Conservation (phyloP, 345 rosid genomes). For the Ceriops tagal region DNA sequence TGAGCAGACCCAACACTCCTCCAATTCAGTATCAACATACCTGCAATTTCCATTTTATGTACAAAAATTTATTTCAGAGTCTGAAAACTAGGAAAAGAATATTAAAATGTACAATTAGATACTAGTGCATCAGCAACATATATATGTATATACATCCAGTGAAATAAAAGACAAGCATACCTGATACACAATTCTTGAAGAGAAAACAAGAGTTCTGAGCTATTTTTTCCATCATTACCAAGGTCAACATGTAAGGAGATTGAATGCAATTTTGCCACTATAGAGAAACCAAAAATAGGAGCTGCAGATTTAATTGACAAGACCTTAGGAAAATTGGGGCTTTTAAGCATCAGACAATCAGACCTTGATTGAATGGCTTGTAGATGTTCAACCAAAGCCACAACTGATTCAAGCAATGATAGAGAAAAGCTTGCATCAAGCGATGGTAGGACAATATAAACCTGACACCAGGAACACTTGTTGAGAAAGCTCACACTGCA, state of each 20-base stretch:
- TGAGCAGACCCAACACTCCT: slow-evolving; percentile 44
- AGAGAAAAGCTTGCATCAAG: slow-evolving; percentile 54
- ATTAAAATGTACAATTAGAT: not conserved
- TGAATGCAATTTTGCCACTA: slow-evolving; percentile 47
- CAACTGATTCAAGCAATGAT: slow-evolving; percentile 42
- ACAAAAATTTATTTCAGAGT: not conserved
- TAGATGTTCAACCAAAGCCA: slow-evolving; percentile 52
- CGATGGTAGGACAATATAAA: slow-evolving; percentile 38
- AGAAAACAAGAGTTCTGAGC: slow-evolving; percentile 46
- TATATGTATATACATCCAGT: not conserved
- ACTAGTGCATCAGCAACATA: not conserved
- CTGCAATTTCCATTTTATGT: slow-evolving; percentile 30
- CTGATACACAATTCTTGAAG: slow-evolving; percentile 45
- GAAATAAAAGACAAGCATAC: slow-evolving; percentile 30
- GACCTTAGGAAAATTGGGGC: slow-evolving; percentile 17
- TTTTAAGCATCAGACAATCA: slow-evolving; percentile 19
- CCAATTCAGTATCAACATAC: slow-evolving; percentile 45
- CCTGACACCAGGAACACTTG: slow-evolving; percentile 46
- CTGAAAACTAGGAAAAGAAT: not conserved
- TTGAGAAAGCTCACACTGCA: not conserved
- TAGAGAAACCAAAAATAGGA: slow-evolving; percentile 43
- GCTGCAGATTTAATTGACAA: slow-evolving; percentile 25
- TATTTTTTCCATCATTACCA: slow-evolving; percentile 61
- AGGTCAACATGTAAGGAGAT: slow-evolving; percentile 53
- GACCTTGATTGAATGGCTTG: slow-evolving; percentile 37